Evolutionary conservation across 768 basidiomycete genomes (phyloP), one percentile per base, ranked within the genome.

Genomic region (Exidia glandulosa): DNA sequence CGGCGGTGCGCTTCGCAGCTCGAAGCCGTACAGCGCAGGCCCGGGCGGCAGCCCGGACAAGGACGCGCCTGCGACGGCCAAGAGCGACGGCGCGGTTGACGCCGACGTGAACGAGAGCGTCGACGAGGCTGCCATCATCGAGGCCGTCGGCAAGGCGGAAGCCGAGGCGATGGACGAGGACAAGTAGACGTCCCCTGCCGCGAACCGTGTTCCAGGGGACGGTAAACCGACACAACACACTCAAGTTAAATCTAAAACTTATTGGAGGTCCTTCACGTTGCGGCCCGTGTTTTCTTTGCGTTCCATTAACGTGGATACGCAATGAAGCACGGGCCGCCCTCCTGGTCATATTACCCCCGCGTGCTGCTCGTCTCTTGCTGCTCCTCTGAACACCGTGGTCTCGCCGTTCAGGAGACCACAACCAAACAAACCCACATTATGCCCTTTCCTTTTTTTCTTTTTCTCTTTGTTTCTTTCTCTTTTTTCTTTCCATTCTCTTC

Each of bases 1-100:
- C 27, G 50, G 50, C 50, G 50, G 56, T 86, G 87, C 3, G 88
- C 88, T 32, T 50, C 61, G 27, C 61, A 62, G 59, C 50, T 58
- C 41, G 58, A 32, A 25, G 27, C 57, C 31, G 56, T 56, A 32
- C 33, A 41, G 37, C 57, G n/a, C n/a, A n/a, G 59, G 59, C 61
- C 56, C 32, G 59, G 62, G 50, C 50, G 30, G 50, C 25, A 54
- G 50, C 50, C 50, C 50, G 50, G 50, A 54, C 50, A 54, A 54
- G 50, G 50, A 54, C 16, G 9, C 5, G 50, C 27, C 25, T 25
- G 52, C 32, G 30, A 57, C 62, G 19, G 60, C 59, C 47, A 63
- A 60, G 31, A 60, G 56, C 55, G 60, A 57, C 47, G 36, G 23
- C 45, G 50, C 32, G 19, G 45, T 16, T 27, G 61, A 25, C 31